phyloP scores from a whole-genome alignment of 768 basidiomycete genomes.

The Rubroboletus satanas region DNA sequence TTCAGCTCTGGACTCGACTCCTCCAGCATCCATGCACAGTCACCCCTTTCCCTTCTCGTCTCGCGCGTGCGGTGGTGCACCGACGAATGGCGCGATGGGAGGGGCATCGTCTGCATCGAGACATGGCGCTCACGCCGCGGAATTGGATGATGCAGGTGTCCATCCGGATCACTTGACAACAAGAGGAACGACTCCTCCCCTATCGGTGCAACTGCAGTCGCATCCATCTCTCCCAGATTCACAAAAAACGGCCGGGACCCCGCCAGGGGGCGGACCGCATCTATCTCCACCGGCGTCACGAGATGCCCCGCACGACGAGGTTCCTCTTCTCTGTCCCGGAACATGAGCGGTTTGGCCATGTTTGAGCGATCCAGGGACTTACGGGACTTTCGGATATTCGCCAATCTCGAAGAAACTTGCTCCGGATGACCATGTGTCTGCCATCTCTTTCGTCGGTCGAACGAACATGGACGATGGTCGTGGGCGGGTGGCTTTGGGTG shows the following conservation, averaged over 20 bases:
- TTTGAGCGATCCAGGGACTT: neutral
- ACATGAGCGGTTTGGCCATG: neutral
- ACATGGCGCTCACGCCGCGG: slow-evolving; percentile 27
- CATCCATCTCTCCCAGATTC: slow-evolving; percentile 33
- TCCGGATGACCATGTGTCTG: slow-evolving; percentile 4
- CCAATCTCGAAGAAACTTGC: neutral
- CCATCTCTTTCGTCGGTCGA: slow-evolving; percentile 8
- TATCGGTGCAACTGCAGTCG: slow-evolving; percentile 24
- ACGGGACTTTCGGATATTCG: slow-evolving; percentile 10
- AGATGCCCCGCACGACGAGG: neutral
- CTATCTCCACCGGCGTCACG: slow-evolving; percentile 22
- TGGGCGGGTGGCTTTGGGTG: neutral
- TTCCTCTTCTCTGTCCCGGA: slow-evolving; percentile 6
- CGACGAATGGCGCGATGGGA: slow-evolving; percentile 34
- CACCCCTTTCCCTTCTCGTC: slow-evolving; percentile 28
- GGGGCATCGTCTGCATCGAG: slow-evolving; percentile 33
- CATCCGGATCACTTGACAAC: slow-evolving; percentile 33
- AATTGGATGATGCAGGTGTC: slow-evolving; percentile 17
- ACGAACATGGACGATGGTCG: slow-evolving; percentile 18
- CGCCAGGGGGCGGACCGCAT: slow-evolving; percentile 40
- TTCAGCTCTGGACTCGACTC: slow-evolving; percentile 32
- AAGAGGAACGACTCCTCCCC: slow-evolving; percentile 44
- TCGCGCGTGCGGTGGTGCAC: slow-evolving; percentile 14
- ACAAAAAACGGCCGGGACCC: slow-evolving; percentile 45
- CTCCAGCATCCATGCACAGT: slow-evolving; percentile 39